A percentile compares a stretch with the other conserved stretches of the same genome.
Conservation (phyloP, 768 basidiomycete species). For the Rhizopogon rudus region DNA sequence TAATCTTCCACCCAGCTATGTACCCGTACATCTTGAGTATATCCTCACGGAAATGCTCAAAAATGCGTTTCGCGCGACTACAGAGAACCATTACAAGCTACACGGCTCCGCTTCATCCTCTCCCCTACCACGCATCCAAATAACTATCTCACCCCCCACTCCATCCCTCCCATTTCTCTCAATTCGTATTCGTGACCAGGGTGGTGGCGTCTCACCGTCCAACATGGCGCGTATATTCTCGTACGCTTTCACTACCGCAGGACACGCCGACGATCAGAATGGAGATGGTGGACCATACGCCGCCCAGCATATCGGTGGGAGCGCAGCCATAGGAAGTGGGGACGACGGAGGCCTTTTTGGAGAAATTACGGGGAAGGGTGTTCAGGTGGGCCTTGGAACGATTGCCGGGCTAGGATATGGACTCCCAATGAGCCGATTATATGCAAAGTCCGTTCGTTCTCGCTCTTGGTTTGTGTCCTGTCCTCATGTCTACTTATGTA, state of each 20-base stretch:
- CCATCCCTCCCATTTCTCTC: slow-evolving; percentile 50
- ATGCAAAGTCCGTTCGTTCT: slow-evolving; percentile 45
- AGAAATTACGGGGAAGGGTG: slow-evolving; percentile 71
- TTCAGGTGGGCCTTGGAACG: slow-evolving; percentile 82
- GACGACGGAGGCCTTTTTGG: slow-evolving; percentile 59
- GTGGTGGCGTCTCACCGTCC: slow-evolving; percentile 73
- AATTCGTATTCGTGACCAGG: slow-evolving; percentile 79
- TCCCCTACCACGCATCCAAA: slow-evolving; percentile 54
- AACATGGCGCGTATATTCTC: slow-evolving; percentile 83
- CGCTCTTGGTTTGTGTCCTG: neutral
- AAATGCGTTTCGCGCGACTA: slow-evolving; percentile 86
- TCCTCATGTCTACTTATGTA: slow-evolving; percentile 19
- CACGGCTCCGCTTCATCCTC: slow-evolving; percentile 29
- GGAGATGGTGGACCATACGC: slow-evolving; percentile 64
- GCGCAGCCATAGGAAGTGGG: slow-evolving; percentile 52
- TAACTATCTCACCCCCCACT: slow-evolving; percentile 63
- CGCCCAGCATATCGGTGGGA: slow-evolving; percentile 72
- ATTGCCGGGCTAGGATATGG: slow-evolving; percentile 90
- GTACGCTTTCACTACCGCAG: slow-evolving; percentile 88
- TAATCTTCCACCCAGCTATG: slow-evolving; percentile 48
- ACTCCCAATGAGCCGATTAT: slow-evolving; percentile 72
- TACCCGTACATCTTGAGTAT: slow-evolving; percentile 89
- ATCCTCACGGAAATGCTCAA: slow-evolving; percentile 88
- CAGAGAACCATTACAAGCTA: slow-evolving; percentile 61
- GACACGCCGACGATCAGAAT: slow-evolving; percentile 38